Evolutionary conservation across 257 asterid species (phyloP).

Genomic region (Buddleja alternifolia): DNA sequence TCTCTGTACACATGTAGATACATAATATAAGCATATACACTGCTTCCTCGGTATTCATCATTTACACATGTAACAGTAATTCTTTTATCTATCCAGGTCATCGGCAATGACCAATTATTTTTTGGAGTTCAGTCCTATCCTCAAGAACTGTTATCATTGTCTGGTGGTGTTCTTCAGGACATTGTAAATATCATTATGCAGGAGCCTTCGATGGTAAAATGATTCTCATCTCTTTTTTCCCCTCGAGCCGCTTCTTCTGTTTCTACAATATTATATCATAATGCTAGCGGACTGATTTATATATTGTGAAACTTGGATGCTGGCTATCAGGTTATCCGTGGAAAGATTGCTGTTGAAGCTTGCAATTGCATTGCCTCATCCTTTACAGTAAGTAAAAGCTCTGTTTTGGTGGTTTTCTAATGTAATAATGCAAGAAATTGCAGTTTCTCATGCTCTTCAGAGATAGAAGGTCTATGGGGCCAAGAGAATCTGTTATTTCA

Average conservation of each 20-base stretch:
- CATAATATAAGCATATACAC: too few species aligned
- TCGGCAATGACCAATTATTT: conserved; percentile 51
- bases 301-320: conserved; percentile 20
- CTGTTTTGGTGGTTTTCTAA: not conserved
- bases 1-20: too few species aligned
- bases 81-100: conserved; percentile 44
- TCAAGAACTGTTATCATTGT: conserved; percentile 61
- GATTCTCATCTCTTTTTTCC: not conserved
- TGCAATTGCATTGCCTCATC: conserved; percentile 74
- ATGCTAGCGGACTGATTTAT: conserved; percentile 13
- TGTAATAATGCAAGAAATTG: conserved; percentile 20
- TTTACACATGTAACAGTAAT: not conserved
- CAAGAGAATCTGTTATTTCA: too few species aligned
- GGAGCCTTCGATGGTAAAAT: conserved; percentile 68
- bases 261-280: not conserved
- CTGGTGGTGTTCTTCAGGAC: conserved; percentile 52
- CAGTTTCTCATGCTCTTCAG: conserved; percentile 1
- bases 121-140: conserved; percentile 49
- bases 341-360: conserved; percentile 76
- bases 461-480: too few species aligned
- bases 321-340: conserved; percentile 60
- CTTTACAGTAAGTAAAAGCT: conserved; percentile 53
- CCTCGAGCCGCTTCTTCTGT: not conserved
- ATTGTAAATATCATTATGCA: conserved; percentile 49
- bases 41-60: too few species aligned